Evolutionary conservation across 495 filamentous ascomycete genomes (phyloP).

Genomic region (Hamigera avellanea): DNA sequence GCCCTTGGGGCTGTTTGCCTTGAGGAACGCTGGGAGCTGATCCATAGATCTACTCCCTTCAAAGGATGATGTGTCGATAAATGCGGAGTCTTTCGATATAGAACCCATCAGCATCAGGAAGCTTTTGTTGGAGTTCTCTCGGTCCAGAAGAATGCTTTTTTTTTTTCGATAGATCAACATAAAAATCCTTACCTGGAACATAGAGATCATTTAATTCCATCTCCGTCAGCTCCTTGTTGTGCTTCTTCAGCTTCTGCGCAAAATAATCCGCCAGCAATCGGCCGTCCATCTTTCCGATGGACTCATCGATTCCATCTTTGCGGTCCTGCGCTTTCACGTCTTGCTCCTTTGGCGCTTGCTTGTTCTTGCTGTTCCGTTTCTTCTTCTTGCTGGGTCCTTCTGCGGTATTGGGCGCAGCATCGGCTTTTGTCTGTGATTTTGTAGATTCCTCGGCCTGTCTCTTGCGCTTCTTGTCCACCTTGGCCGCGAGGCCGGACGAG

Average conservation of each 20-base stretch:
- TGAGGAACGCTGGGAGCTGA: constrained; percentile 67
- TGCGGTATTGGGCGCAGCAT: constrained; percentile 13
- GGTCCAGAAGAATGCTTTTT: no score
- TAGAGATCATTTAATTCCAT: constrained; percentile 76
- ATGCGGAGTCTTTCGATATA: constrained; percentile 35
- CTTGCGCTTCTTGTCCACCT: constrained; percentile 41
- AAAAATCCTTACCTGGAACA: constrained; percentile 55
- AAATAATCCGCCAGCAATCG: constrained; percentile 77
- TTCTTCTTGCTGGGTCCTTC: constrained; percentile 28
- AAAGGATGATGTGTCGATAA: constrained; percentile 67
- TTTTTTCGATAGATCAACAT: neutral
- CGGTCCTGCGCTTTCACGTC: constrained; percentile 46
- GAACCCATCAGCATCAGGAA: constrained; percentile 8
- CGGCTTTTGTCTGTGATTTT: constrained; percentile 17
- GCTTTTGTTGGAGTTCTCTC: no score
- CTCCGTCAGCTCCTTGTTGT: constrained; percentile 63
- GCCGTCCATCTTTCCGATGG: constrained; percentile 71
- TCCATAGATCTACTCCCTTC: constrained; percentile 47
- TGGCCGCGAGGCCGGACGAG: constrained; percentile 20
- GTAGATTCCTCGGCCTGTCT: constrained; percentile 36
- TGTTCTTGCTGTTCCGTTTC: constrained; percentile 42
- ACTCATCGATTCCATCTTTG: constrained; percentile 61
- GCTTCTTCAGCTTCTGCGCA: constrained; percentile 64
- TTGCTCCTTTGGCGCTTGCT: constrained; percentile 39
- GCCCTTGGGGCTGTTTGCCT: constrained; percentile 42